Evolutionary conservation across 2,329 filamentous ascomycete species (phyloP).

Genomic region (Botryotinia globosa): DNA sequence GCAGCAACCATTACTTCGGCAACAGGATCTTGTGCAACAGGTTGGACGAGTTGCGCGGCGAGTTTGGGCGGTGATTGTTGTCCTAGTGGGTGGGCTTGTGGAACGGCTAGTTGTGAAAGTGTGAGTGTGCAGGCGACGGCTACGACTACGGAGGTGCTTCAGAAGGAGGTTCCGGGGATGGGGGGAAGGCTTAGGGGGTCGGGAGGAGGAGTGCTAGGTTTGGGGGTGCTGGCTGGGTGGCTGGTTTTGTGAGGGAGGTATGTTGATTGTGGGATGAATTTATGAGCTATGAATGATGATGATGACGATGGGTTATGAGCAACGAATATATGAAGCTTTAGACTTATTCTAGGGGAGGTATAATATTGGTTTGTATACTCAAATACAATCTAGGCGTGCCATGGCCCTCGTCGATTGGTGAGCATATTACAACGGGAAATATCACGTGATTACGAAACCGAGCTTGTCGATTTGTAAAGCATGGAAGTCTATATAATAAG

Average conservation of each 20-base stretch:
- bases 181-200: background rate
- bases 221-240: background rate
- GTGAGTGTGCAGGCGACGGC: slow-evolving; percentile 51
- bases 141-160: slow-evolving; percentile 47
- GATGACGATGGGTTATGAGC: background rate
- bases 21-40: slow-evolving; percentile 61
- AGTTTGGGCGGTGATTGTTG: slow-evolving; percentile 78
- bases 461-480: no score
- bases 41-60: slow-evolving; percentile 72
- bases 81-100: slow-evolving; percentile 73
- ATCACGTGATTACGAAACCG: no score
- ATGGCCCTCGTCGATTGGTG: no score
- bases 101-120: slow-evolving; percentile 67
- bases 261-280: no score
- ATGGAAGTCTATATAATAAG: background rate
- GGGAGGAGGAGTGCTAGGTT: background rate
- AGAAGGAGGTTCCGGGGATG: slow-evolving; percentile 31
- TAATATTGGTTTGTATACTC: background rate
- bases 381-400: background rate
- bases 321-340: background rate
- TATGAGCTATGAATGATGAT: background rate
- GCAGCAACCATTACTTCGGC: slow-evolving; percentile 44
- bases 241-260: background rate
- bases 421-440: no score
- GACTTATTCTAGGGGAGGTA: background rate